Base-by-base conservation (phyloP, 306 rosid genomes). In the Cotoneaster glaucophyllus region DNA sequence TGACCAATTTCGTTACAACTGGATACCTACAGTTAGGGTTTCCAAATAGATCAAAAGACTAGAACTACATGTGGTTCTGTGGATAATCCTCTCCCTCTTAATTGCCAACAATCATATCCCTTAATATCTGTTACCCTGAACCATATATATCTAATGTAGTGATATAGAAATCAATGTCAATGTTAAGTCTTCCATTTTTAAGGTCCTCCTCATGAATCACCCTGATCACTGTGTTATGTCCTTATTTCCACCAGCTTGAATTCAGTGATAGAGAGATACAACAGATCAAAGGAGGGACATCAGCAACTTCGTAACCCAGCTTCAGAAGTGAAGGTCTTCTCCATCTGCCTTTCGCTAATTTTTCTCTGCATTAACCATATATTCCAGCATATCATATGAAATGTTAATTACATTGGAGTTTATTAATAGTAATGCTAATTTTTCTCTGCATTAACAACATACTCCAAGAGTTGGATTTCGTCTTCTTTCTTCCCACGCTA, bases 291-390 rank as follows among this genome's bases (percentile, higher is more conserved):
- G 80, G 98, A 84, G 77, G 93, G 82, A 77, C 67, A 86, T 21
- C 84, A 87, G 64, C 87, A 82, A 59, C 79, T 81, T 76, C 70
- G 61, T 73, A 83, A 89, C 83, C 87, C 87, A 79, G 87, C 81
- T 65, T 85, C 94, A 2, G 94, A 88, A 78, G 82, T 83, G 79
- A 88, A 86, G 93, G 98, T 93, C 19, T 83, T 73, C 68, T 74
- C 77, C 34, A 32, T 19, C 65, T 73, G 31, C 74, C 17, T 31
- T 61, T 80, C 32, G 12, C n/a, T 61, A 25, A 37, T 64, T 18
- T 70, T 28, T 62, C 18, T 59, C 39, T 73, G 26, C 8, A 58
- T 24, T 48, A 41, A 74, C 43, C 8, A 54, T 17, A 41, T 70
- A 70, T 21, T 53, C 45, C 3, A 52, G 44, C 28, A 50, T 45